phyloP scores from a whole-genome alignment of 495 filamentous ascomycete species.

The Rusavskia elegans region DNA sequence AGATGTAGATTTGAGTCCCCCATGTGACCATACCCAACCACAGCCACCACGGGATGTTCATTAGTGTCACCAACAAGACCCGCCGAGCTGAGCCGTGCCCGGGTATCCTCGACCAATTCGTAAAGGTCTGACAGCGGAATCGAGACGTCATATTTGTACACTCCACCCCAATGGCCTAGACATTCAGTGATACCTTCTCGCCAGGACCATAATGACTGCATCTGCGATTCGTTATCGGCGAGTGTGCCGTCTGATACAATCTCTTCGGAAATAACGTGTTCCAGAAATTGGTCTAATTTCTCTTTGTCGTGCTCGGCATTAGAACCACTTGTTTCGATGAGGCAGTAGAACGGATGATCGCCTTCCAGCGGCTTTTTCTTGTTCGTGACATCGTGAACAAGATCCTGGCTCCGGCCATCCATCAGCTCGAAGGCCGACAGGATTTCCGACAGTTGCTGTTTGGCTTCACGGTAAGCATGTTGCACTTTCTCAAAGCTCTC shows the following conservation, averaged over 20 bases:
- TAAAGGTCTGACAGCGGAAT: constrained; percentile 85
- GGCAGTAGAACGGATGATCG: constrained; percentile 82
- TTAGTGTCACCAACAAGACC: constrained; percentile 69
- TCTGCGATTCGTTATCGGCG: constrained; percentile 83
- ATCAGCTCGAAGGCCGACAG: constrained; percentile 95
- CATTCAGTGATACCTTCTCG: constrained; percentile 84
- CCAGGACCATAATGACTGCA: constrained; percentile 74
- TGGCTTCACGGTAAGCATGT: constrained; percentile 68
- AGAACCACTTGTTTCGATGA: constrained; percentile 89
- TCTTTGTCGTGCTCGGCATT: constrained; percentile 83
- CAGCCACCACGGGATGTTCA: constrained; percentile 64
- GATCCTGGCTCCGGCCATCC: constrained; percentile 64
- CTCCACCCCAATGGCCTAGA: constrained; percentile 78
- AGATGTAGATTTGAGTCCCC: constrained; percentile 90
- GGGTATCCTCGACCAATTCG: constrained; percentile 68
- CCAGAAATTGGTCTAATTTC: constrained; percentile 76
- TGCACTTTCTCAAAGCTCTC: constrained; percentile 77
- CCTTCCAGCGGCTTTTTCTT: constrained; percentile 68
- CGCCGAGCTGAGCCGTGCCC: constrained; percentile 47
- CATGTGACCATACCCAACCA: constrained; percentile 97
- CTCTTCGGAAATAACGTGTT: constrained; percentile 70
- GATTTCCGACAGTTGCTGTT: constrained; percentile 80
- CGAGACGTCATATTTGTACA: constrained; percentile 97
- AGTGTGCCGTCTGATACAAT: constrained; percentile 78
- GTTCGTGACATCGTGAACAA: constrained; percentile 57